Evolutionary conservation across 176 grass and related monocot species (phyloP).

Genomic region (Carex kokanica): DNA sequence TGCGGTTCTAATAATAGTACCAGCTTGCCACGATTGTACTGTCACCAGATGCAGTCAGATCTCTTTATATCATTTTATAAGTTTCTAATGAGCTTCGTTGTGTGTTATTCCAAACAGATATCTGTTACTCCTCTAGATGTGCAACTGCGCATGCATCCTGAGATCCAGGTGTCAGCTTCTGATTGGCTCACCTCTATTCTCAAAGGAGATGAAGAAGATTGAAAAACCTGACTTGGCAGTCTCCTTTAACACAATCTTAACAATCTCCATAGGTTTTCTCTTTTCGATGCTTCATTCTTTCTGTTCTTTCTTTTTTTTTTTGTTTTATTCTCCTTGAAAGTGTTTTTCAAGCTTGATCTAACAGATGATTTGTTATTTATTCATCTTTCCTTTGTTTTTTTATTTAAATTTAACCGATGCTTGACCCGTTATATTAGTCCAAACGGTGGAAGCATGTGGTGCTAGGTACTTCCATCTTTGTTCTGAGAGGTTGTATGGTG

Average conservation of each 20-base stretch:
- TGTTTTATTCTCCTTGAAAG: not conserved
- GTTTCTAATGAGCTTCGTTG: slow-evolving; percentile 24
- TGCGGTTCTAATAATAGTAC: not conserved
- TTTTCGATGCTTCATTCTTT: not conserved
- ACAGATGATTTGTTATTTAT: slow-evolving; percentile 6
- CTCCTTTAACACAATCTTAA: slow-evolving; percentile 12
- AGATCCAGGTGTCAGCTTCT: slow-evolving; percentile 36
- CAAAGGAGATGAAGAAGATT: slow-evolving; percentile 22
- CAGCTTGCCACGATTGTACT: not conserved
- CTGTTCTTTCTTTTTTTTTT: not conserved
- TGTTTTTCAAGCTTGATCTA: slow-evolving; percentile 7
- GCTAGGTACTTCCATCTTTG: slow-evolving; percentile 1
- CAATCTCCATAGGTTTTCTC: slow-evolving; percentile 13
- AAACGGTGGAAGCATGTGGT: slow-evolving; percentile 33
- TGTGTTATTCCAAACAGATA: slow-evolving; percentile 32
- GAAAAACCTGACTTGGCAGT: slow-evolving; percentile 5
- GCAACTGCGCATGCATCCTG: slow-evolving; percentile 34
- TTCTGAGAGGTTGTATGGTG: slow-evolving; percentile 22
- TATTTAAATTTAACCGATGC: slow-evolving; percentile 26
- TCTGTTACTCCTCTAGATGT: slow-evolving; percentile 42
- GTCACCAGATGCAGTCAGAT: not conserved
- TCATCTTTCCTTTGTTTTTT: not conserved
- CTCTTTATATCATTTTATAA: not conserved
- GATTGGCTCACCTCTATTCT: slow-evolving; percentile 38
- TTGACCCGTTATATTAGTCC: slow-evolving; percentile 24